These are phyloP conservation scores for Asterella californica DNA, from an alignment of 225 moss, liverwort and hornwort genomes.

Conservation along the genomic window DNA sequence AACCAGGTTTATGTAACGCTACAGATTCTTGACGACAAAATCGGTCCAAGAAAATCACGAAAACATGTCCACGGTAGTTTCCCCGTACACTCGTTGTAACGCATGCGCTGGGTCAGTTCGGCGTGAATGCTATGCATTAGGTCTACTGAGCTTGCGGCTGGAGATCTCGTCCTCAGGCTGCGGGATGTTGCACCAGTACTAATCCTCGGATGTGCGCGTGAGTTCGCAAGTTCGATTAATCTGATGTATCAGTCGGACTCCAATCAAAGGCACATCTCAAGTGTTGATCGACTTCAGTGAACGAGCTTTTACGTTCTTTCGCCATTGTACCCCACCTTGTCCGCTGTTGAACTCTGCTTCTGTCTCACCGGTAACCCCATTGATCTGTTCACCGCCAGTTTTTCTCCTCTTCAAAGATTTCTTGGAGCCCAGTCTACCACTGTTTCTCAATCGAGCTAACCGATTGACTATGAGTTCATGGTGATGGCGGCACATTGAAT, in stretches of 20 bases:
- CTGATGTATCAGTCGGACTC: background rate
- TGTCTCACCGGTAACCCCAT: slow-evolving; percentile 9
- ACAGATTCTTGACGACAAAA: background rate
- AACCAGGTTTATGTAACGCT: background rate
- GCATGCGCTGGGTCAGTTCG: background rate
- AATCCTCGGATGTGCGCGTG: background rate
- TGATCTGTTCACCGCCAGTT: slow-evolving; percentile 21
- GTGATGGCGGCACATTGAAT: slow-evolving; percentile 90
- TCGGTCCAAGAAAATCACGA: background rate
- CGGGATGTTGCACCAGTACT: background rate
- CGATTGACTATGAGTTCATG: slow-evolving; percentile 93
- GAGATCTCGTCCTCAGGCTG: background rate
- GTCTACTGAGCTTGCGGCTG: background rate
- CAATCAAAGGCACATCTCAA: slow-evolving; percentile 6
- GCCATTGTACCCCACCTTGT: slow-evolving; percentile 28
- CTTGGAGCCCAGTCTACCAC: slow-evolving; percentile 36
- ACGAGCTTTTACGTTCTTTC: slow-evolving; percentile 45
- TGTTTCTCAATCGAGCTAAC: slow-evolving; percentile 62
- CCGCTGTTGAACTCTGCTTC: slow-evolving; percentile 26
- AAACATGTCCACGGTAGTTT: background rate
- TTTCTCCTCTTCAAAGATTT: slow-evolving; percentile 29
- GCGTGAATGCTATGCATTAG: background rate
- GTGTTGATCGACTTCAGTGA: slow-evolving; percentile 41
- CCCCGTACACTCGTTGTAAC: background rate
- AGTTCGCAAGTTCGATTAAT: background rate